Conservation (phyloP, 2,329 filamentous ascomycete genomes). For the Juglanconis sp. region DNA sequence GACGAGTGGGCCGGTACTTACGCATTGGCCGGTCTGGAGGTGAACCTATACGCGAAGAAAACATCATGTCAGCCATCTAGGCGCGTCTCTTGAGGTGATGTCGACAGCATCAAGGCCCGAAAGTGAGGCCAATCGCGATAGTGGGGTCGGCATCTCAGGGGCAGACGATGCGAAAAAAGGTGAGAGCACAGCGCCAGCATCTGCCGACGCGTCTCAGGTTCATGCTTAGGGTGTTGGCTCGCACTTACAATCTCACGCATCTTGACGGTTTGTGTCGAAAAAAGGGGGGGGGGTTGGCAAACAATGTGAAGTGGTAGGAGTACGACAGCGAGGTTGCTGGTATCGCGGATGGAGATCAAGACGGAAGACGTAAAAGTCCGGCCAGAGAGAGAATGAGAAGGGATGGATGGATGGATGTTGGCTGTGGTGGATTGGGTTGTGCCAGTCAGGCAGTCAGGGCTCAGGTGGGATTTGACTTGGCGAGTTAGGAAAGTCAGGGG, state of each 20-base stretch:
- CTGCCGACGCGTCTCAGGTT: constrained; percentile 23
- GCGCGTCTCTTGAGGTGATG: constrained; percentile 18
- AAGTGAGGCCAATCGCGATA: constrained; percentile 17
- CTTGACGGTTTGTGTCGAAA: constrained; percentile 38
- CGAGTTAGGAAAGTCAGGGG: neutral
- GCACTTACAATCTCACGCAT: constrained; percentile 73
- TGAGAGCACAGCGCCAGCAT: constrained; percentile 7
- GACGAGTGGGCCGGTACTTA: constrained; percentile 43
- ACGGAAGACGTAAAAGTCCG: constrained; percentile 12
- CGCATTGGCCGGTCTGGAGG: constrained; percentile 99
- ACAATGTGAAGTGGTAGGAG: neutral
- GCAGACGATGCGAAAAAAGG: constrained; percentile 14
- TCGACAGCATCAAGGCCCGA: constrained; percentile 1
- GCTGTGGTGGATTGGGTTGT: neutral
- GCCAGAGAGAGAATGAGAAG: constrained; percentile 6
- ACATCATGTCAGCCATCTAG: constrained; percentile 50
- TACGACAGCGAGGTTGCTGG: constrained; percentile 14
- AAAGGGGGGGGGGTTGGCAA: constrained; percentile 2
- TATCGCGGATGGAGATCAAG: constrained; percentile 6
- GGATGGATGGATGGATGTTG: neutral
- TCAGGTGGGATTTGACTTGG: too few relatives aligned
- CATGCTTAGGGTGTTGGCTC: constrained; percentile 4
- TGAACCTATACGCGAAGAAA: constrained; percentile 72
- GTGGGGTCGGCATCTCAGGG: constrained; percentile 29
- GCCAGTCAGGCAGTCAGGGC: too few relatives aligned